These are phyloP conservation scores for Phoma herbarum DNA, from an alignment of 2,329 filamentous ascomycete genomes.

Conservation along the genomic window DNA sequence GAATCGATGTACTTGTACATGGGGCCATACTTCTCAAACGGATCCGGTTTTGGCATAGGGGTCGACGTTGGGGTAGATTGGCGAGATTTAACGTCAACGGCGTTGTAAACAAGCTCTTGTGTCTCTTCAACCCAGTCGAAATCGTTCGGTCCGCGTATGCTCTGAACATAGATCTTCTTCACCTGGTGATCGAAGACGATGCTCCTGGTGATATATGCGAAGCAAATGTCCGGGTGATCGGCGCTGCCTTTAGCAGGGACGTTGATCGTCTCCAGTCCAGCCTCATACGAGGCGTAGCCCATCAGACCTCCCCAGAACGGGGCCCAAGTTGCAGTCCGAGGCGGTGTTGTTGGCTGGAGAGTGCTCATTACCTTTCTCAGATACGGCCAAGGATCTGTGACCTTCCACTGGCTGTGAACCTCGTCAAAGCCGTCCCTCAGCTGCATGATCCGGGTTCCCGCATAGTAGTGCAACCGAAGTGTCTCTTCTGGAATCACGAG, in stretches of 20 bases:
- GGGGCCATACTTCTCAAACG: constrained; percentile 42
- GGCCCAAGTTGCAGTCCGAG: constrained; percentile 43
- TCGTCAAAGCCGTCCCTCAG: constrained; percentile 41
- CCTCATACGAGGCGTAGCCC: constrained; percentile 86
- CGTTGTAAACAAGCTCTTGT: constrained; percentile 41
- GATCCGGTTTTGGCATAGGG: constrained; percentile 35
- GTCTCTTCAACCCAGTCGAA: constrained; percentile 58
- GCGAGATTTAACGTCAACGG: constrained; percentile 40
- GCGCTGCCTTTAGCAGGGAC: constrained; percentile 55
- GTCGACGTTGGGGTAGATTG: constrained; percentile 42
- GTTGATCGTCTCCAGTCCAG: constrained; percentile 71
- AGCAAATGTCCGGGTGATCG: constrained; percentile 71
- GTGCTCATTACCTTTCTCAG: constrained; percentile 52
- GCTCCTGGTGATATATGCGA: constrained; percentile 79
- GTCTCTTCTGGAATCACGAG: constrained; percentile 66
- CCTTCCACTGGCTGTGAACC: constrained; percentile 38
- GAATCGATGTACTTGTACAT: constrained; percentile 42
- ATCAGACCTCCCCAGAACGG: constrained; percentile 86
- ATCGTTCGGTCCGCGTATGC: constrained; percentile 60
- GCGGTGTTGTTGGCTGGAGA: constrained; percentile 42
- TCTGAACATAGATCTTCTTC: constrained; percentile 71
- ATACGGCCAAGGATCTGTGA: constrained; percentile 51
- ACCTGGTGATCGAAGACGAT: constrained; percentile 78
- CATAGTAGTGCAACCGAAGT: constrained; percentile 48
- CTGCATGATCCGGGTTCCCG: constrained; percentile 37